Evolutionary conservation across 768 basidiomycete genomes (phyloP), one percentile per base, ranked within the genome.

Genomic region (Hydnomerulius pinastri): DNA sequence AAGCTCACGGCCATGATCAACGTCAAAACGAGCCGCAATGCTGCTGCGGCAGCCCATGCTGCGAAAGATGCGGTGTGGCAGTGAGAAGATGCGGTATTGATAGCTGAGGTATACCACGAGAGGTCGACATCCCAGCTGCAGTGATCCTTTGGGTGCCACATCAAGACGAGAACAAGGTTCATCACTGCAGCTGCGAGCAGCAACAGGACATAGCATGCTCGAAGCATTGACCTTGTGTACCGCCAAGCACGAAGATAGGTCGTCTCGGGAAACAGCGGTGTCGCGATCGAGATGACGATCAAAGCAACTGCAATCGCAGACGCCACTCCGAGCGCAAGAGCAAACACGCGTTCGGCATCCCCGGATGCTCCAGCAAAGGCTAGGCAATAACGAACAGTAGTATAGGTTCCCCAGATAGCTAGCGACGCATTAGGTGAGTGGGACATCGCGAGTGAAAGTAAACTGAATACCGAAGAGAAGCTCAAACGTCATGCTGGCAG

Each of bases 61-160:
- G 72, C 68, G 75, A 80, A 83, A 3, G 57, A 4, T 24, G 40
- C 44, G 0, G 56, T 30, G 20, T 33, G 48, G 41, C 68, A 70
- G 4, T 50, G 41, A 9, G 53, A 46, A 2, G 53, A 28, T 10
- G 13, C n/a, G 42, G 65, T 46, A 40, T 53, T 55, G 38, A 62
- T 74, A 46, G 50, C 49, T 40, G 52, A 68, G 11, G 73, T 71
- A 4, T 80, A 76, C 88, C 88, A 90, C 9, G 83, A 68, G 36
- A 83, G 72, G 60, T 90, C 88, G 36, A 88, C 70, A 54, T 87
- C 83, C 69, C 86, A 73, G 38, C 69, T 66, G 51, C 88, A 90
- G n/a, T 81, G 76, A 2, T 71, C 43, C 9, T 73, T 62, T 18
- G 71, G 64, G 55, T 72, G 75, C 85, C 85, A 86, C 20, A 76